Conservation (phyloP, 1,139 yeast species). For the Diutina neorugosa region DNA sequence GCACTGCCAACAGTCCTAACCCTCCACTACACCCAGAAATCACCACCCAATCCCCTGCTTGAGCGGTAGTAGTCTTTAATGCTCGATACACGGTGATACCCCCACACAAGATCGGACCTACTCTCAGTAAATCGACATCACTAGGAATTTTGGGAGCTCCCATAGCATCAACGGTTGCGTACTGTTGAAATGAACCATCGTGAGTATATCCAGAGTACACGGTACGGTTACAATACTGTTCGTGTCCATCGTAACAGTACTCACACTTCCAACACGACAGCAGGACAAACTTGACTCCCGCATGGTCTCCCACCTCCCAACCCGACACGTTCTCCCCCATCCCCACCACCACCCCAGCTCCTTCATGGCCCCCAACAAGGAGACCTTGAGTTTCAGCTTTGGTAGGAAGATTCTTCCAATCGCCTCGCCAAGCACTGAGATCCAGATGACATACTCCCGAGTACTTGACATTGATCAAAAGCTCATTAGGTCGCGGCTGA, state of each 20-base stretch:
- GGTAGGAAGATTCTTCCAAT: slow-evolving; percentile 47
- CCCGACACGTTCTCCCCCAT: slow-evolving; percentile 56
- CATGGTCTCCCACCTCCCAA: slow-evolving; percentile 64
- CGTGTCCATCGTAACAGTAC: slow-evolving; percentile 54
- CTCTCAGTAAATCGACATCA: slow-evolving; percentile 59
- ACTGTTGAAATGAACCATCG: slow-evolving; percentile 79
- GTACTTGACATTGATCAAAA: slow-evolving; percentile 50
- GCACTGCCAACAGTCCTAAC: slow-evolving; percentile 69
- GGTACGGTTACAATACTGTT: slow-evolving; percentile 58
- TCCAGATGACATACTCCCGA: slow-evolving; percentile 63
- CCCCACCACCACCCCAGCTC: slow-evolving; percentile 77
- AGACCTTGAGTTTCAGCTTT: slow-evolving; percentile 34
- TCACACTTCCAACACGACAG: slow-evolving; percentile 68
- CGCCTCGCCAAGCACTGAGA: slow-evolving; percentile 65
- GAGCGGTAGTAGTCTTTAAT: slow-evolving; percentile 51
- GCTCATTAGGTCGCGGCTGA: slow-evolving; percentile 43
- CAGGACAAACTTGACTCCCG: slow-evolving; percentile 73
- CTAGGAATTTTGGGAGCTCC: slow-evolving; percentile 72
- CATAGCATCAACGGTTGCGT: slow-evolving; percentile 75
- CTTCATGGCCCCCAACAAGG: slow-evolving; percentile 71
- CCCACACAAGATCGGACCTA: slow-evolving; percentile 74
- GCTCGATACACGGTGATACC: slow-evolving; percentile 83
- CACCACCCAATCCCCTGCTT: slow-evolving; percentile 71
- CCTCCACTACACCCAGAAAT: slow-evolving; percentile 83
- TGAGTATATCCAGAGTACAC: slow-evolving; percentile 70